Percentiles rank a stretch among this genome's conserved stretches.
These are phyloP conservation scores for Diplotaxis tenuifolia DNA, from an alignment of 345 rosid species.

Conservation along the genomic window DNA sequence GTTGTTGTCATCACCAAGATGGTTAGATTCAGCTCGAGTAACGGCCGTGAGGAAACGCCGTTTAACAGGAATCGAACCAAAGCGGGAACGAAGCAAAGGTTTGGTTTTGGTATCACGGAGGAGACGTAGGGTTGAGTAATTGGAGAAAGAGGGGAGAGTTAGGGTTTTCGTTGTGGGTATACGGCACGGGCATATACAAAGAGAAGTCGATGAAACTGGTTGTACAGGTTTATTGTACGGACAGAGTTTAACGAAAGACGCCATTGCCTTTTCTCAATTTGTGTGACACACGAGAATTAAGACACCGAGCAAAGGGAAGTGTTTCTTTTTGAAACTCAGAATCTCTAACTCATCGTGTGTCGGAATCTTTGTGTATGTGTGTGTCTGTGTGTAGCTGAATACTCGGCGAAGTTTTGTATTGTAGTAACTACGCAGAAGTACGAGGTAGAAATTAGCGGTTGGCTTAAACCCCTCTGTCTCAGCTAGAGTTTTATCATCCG, in stretches of 20 bases:
- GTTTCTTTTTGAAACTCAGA: background rate
- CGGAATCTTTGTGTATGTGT: background rate
- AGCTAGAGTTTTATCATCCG: background rate
- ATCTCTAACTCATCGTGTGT: conserved; percentile 19
- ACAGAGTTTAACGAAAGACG: conserved; percentile 37
- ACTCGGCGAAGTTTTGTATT: conserved; percentile 19
- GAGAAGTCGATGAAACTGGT: conserved; percentile 42
- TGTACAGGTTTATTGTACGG: conserved; percentile 39
- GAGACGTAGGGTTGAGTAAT: conserved; percentile 33
- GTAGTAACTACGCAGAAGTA: background rate
- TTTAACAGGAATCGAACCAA: conserved; percentile 22
- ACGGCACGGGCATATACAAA: conserved; percentile 47
- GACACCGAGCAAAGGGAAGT: background rate
- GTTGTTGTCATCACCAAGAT: conserved; percentile 36
- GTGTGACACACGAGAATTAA: background rate
- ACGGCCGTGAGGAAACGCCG: conserved; percentile 48
- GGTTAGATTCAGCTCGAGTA: conserved; percentile 50
- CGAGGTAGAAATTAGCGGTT: conserved; percentile 1
- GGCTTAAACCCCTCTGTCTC: background rate
- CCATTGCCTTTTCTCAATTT: conserved; percentile 40
- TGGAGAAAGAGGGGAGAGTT: conserved; percentile 29
- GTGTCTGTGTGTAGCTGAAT: background rate
- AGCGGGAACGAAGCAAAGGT: conserved; percentile 28
- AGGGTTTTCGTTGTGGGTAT: conserved; percentile 39
- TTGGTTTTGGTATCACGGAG: conserved; percentile 35